phyloP scores from a whole-genome alignment of 306 rosid genomes.

The Vachellia collinsii region DNA sequence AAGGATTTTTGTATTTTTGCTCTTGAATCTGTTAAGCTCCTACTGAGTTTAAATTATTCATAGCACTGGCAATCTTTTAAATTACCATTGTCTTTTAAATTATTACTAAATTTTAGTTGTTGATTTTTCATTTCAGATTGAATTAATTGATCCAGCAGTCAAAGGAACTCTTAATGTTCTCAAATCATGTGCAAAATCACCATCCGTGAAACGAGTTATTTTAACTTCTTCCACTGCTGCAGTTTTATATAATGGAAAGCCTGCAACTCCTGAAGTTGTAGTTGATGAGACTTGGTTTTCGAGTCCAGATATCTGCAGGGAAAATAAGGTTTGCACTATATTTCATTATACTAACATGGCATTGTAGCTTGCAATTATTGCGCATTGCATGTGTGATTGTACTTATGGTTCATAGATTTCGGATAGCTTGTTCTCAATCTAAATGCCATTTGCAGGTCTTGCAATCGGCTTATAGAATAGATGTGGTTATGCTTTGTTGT shows the following conservation, averaged over 20 bases:
- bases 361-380: background rate
- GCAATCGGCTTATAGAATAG: background rate
- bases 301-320: background rate
- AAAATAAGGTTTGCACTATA: background rate
- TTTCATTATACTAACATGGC: background rate
- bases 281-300: slow-evolving; percentile 19
- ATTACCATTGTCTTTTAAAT: background rate
- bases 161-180: slow-evolving; percentile 12
- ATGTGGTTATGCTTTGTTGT: background rate
- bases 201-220: background rate
- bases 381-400: background rate
- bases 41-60: background rate
- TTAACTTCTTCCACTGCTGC: background rate
- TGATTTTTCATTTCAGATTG: background rate
- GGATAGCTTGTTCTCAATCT: background rate
- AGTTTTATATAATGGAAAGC: background rate
- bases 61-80: background rate
- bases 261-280: background rate
- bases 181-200: background rate
- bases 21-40: background rate
- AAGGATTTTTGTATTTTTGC: background rate
- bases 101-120: background rate
- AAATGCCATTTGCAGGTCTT: background rate
- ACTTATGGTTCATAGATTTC: background rate
- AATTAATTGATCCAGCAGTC: slow-evolving; percentile 7